Conservation (phyloP, 2,329 filamentous ascomycete genomes). For the Cryphonectria carpinicola region DNA sequence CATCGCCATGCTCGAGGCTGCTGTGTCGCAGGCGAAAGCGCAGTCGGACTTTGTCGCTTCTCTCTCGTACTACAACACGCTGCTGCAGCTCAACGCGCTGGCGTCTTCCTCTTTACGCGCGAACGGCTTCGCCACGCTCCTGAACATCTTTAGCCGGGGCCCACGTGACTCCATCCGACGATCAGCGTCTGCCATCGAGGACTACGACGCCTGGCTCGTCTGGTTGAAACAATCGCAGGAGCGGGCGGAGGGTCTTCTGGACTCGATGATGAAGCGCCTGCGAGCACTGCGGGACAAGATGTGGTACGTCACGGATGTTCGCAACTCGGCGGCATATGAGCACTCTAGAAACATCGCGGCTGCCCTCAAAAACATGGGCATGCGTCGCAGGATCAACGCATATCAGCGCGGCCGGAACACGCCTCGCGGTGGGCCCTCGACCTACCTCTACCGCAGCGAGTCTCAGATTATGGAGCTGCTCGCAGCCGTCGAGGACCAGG, state of each 20-base stretch:
- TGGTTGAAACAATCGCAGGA: constrained; percentile 84
- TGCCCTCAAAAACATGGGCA: constrained; percentile 88
- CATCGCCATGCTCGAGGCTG: constrained; percentile 75
- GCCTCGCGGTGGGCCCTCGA: constrained; percentile 50
- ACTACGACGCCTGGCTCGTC: constrained; percentile 80
- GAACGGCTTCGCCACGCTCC: constrained; percentile 71
- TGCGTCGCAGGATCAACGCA: constrained; percentile 59
- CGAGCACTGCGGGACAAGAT: constrained; percentile 88
- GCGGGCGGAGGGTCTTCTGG: constrained; percentile 73
- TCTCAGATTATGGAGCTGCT: constrained; percentile 86
- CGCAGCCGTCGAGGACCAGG: constrained; percentile 80
- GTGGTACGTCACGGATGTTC: constrained; percentile 97
- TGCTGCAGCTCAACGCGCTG: constrained; percentile 71
- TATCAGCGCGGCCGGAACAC: constrained; percentile 53
- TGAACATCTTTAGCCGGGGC: constrained; percentile 75
- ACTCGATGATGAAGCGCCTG: constrained; percentile 74
- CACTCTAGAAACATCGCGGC: constrained; percentile 84
- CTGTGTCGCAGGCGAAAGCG: constrained; percentile 75
- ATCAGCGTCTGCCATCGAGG: constrained; percentile 73
- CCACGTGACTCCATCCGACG: constrained; percentile 71
- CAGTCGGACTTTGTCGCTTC: constrained; percentile 83
- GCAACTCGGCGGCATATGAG: constrained; percentile 86
- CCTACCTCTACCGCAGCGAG: constrained; percentile 78
- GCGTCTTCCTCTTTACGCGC: constrained; percentile 64
- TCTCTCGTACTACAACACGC: constrained; percentile 82